Evolutionary conservation across 2,329 filamentous ascomycete genomes (phyloP), one percentile per base, ranked within the genome.

Genomic region (Clonostachys rhizophaga): DNA sequence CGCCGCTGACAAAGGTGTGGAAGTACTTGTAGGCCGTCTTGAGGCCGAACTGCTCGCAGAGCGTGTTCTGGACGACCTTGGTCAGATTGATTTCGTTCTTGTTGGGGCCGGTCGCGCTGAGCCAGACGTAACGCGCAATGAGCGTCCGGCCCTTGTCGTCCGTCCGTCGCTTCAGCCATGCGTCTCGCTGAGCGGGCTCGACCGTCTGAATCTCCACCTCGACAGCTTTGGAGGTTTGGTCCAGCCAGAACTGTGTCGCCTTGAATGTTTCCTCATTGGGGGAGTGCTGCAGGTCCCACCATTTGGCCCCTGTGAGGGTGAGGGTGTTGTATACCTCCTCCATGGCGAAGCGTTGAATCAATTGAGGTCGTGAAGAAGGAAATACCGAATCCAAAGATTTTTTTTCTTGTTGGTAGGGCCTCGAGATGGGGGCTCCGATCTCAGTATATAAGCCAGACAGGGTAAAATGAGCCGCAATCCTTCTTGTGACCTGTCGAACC

Each of bases 1-100:
- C 56, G 8, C 65, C 66, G 3, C 64, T 62, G 39, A 66, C 54
- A 47, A 57, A 62, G 41, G 59, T 66, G 13, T 58, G 56, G 12
- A 63, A 60, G 47, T 69, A 70, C 5, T 46, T 47, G 30, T 62
- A 57, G 7, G 64, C 64, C 6, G 66, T 54, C 3, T 51, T 36
- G 39, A 67, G 52, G 5, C 57, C 59, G 39, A 67, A 65, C 5
- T 42, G 50, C 12, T 56, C 40, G 12, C 65, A 45, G 3, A 67
- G 51, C 3, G 41, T 34, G 5, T 54, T 45, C 17, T 52, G 46
- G 10, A 50, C 45, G 2, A 49, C 16, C 8, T 58, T 37, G 9
- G 56, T 56, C n/a, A 66, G 51, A 20, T 58, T 56, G 42, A 65
- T 52, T 0, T 46, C 42, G 30, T 53, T 53, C 6, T 56, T 49